A percentile compares a stretch with the other conserved stretches of the same genome.
These are phyloP conservation scores for Nitzschia sp. DNA, from an alignment of 108 stramenopile species.

Conservation along the genomic window DNA sequence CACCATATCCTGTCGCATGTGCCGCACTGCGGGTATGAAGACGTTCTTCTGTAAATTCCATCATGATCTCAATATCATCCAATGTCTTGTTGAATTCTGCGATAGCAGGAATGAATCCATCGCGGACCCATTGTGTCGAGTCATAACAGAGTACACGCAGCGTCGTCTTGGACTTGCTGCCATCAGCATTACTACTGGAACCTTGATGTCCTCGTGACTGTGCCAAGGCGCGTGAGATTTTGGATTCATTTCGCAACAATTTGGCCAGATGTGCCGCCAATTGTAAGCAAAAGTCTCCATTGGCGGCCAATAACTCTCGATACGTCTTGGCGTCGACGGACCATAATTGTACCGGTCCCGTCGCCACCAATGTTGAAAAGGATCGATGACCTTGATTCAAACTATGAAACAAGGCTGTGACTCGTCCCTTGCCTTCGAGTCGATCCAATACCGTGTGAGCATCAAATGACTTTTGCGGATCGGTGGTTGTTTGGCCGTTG, in stretches of 20 bases:
- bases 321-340: slow-evolving; percentile 36
- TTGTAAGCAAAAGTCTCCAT: slow-evolving; percentile 40
- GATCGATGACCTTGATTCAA: slow-evolving; percentile 33
- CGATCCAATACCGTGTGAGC: slow-evolving; percentile 30
- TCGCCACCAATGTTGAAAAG: slow-evolving; percentile 46
- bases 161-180: not conserved
- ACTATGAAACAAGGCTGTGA: slow-evolving; percentile 47
- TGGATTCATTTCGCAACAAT: slow-evolving; percentile 6
- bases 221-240: slow-evolving; percentile 3
- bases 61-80: slow-evolving; percentile 39
- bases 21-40: slow-evolving; percentile 23
- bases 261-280: slow-evolving; percentile 34
- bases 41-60: slow-evolving; percentile 68
- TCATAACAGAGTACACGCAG: slow-evolving; percentile 68
- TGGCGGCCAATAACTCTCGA: slow-evolving; percentile 24
- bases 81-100: slow-evolving; percentile 46
- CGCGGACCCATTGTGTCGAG: slow-evolving; percentile 58
- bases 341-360: slow-evolving; percentile 51
- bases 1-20: slow-evolving; percentile 65
- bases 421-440: slow-evolving; percentile 47
- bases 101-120: slow-evolving; percentile 50
- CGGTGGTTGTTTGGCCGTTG: not conserved
- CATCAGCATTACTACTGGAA: not conserved
- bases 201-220: not conserved
- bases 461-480: slow-evolving; percentile 1